phyloP scores from a whole-genome alignment of 78 protist species.

The Dictyostelium citrinum region DNA sequence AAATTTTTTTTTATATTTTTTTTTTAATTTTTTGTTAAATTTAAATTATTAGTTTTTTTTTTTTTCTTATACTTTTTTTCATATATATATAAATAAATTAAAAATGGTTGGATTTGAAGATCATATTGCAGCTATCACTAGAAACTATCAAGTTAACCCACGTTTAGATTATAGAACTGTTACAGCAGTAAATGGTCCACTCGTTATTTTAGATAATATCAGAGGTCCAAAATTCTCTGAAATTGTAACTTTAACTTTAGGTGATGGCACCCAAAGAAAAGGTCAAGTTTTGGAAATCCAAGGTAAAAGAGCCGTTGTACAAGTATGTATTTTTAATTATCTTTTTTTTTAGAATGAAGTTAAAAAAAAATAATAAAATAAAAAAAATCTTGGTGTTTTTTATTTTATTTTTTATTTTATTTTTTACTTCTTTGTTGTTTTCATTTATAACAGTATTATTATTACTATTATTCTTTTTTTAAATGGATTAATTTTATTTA shows the following conservation, averaged over 20 bases:
- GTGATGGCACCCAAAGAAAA: conserved; percentile 92
- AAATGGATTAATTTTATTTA: neutral
- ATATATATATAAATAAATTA: conserved; percentile 20
- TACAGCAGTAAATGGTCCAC: conserved; percentile 98
- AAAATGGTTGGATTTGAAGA: conserved; percentile 69
- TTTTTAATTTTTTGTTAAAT: neutral
- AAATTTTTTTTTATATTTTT: neutral
- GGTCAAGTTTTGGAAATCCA: conserved; percentile 98
- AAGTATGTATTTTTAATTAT: conserved; percentile 69
- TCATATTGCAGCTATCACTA: conserved; percentile 80
- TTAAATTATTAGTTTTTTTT: neutral
- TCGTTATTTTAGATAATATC: conserved; percentile 98
- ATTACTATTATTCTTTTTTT: neutral
- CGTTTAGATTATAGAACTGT: conserved; percentile 98
- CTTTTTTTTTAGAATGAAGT: too few species aligned
- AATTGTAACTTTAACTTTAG: conserved; percentile 96
- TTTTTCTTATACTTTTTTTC: neutral
- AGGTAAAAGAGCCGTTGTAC: conserved; percentile 98
- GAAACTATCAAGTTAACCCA: conserved; percentile 84
- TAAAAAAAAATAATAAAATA: neutral
- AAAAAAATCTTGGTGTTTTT: neutral
- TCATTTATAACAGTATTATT: neutral
- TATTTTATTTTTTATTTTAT: neutral
- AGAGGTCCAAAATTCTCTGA: conserved; percentile 96
- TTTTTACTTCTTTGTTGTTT: neutral